Conservation (phyloP, 495 filamentous ascomycete species). For the Hypoxylon trugodes region DNA sequence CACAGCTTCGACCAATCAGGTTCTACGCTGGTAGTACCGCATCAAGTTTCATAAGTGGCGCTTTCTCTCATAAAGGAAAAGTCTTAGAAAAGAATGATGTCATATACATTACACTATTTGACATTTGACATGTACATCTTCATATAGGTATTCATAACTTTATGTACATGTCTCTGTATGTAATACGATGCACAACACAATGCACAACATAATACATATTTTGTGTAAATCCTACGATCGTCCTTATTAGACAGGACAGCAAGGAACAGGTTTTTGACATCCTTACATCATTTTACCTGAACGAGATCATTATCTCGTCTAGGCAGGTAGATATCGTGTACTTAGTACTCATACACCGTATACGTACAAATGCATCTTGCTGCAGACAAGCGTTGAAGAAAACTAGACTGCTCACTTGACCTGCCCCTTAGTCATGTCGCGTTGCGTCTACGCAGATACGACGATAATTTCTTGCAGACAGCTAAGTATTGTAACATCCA, state of each 20-base stretch:
- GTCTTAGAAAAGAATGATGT: constrained; percentile 17
- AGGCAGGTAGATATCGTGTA: not conserved
- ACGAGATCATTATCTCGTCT: too few species aligned
- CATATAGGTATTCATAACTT: not conserved
- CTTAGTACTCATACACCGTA: not conserved
- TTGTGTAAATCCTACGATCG: constrained; percentile 2
- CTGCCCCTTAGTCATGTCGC: constrained; percentile 5
- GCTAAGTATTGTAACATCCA: too few species aligned
- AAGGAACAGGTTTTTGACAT: constrained; percentile 4
- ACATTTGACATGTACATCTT: not conserved
- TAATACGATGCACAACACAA: too few species aligned
- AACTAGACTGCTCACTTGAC: not conserved
- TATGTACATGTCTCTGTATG: not conserved
- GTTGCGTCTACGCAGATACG: too few species aligned
- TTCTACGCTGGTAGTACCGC: not conserved
- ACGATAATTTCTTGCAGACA: too few species aligned
- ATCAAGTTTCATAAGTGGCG: constrained; percentile 2
- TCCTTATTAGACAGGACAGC: too few species aligned
- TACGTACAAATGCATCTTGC: too few species aligned
- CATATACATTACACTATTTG: too few species aligned
- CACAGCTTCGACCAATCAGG: constrained; percentile 18
- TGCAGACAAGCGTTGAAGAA: too few species aligned
- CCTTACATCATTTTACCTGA: constrained; percentile 28
- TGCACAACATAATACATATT: not conserved
- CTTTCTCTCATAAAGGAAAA: constrained; percentile 8